A percentile compares a stretch with the other conserved stretches of the same genome.
These are phyloP conservation scores for Aspergillus caelatus DNA, from an alignment of 2,329 filamentous ascomycete species.

Conservation along the genomic window DNA sequence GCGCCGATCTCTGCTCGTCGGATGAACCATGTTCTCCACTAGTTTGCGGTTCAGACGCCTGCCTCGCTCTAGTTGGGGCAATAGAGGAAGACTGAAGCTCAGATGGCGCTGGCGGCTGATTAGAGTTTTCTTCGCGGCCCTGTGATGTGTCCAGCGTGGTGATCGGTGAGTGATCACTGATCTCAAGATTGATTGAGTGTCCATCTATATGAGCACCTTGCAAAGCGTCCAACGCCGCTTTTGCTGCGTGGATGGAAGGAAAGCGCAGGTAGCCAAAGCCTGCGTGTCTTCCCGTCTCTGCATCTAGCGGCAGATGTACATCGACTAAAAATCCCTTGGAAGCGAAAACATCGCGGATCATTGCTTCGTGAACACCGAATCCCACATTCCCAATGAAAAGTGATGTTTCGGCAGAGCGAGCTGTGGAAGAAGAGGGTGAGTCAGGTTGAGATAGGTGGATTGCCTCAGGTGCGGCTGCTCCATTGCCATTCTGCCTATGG, in stretches of 20 bases:
- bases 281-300: conserved; percentile 36
- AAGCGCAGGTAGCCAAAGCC: conserved; percentile 46
- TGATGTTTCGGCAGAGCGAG: conserved; percentile 1
- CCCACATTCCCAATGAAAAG: conserved; percentile 47
- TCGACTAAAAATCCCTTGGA: conserved; percentile 40
- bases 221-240: conserved; percentile 38
- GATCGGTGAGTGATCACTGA: conserved; percentile 34
- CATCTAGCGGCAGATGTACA: conserved; percentile 39
- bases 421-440: background rate
- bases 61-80: background rate
- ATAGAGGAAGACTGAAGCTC: conserved; percentile 5
- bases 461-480: background rate
- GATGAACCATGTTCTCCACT: background rate
- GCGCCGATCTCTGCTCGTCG: conserved; percentile 5
- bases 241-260: conserved; percentile 37
- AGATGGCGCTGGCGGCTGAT: background rate
- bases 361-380: conserved; percentile 39
- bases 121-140: background rate
- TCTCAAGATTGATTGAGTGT: conserved; percentile 44
- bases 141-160: conserved; percentile 8
- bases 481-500: background rate
- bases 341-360: conserved; percentile 40
- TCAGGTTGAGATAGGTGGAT: background rate
- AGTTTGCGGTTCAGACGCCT: background rate
- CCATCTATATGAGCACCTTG: conserved; percentile 43